A percentile compares a stretch with the other conserved stretches of the same genome.
Evolutionary conservation across 2,329 filamentous ascomycete species (phyloP).

Genomic region (Epichloe festucae): DNA sequence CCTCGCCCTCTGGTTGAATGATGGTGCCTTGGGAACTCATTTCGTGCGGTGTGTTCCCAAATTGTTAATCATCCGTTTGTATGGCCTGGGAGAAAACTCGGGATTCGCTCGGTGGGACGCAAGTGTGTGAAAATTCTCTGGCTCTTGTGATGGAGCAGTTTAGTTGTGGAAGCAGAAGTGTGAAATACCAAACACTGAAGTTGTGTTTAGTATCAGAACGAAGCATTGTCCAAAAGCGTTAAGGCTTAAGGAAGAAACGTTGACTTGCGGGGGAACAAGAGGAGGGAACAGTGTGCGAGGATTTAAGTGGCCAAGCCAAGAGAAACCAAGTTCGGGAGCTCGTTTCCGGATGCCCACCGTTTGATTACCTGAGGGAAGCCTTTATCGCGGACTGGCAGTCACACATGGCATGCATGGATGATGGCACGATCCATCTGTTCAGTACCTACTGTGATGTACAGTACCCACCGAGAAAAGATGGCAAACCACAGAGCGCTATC

Average conservation of each 20-base stretch:
- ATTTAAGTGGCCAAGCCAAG: background rate
- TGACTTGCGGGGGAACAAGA: background rate
- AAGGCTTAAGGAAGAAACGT: background rate
- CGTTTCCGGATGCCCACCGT: background rate
- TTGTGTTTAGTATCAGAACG: background rate
- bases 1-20: constrained; percentile 18
- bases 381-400: background rate
- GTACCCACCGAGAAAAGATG: background rate
- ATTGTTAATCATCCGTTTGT: background rate
- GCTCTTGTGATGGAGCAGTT: constrained; percentile 2
- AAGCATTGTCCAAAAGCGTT: constrained; percentile 7
- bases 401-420: background rate
- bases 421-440: background rate
- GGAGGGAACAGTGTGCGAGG: background rate
- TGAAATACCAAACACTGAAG: constrained; percentile 1
- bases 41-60: background rate
- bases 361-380: background rate
- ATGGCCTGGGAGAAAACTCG: background rate
- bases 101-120: background rate
- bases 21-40: constrained; percentile 10
- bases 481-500: background rate
- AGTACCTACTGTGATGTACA: background rate
- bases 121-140: background rate
- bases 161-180: constrained; percentile 3
- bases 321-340: background rate